These are phyloP conservation scores for Rhodotorula kratochvilovae DNA, from an alignment of 768 basidiomycete species.

Conservation along the genomic window DNA sequence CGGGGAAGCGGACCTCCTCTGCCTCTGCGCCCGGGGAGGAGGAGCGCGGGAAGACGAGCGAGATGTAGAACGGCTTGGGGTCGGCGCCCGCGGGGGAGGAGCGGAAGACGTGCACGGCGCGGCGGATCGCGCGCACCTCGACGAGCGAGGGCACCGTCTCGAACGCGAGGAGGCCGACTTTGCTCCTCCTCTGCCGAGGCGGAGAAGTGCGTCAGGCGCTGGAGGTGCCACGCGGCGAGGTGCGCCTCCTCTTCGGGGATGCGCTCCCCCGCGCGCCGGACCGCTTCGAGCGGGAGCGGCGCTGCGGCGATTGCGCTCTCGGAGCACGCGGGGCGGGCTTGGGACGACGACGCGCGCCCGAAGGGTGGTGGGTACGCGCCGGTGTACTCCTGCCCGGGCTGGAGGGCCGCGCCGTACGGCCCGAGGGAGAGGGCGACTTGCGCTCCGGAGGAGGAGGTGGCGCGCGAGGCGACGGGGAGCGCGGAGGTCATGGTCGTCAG, in stretches of 20 bases:
- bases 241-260: conserved; percentile 5
- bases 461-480: conserved; percentile 16
- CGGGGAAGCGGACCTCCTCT: conserved; percentile 34
- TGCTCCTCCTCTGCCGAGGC: conserved; percentile 16
- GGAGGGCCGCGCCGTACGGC: conserved; percentile 47
- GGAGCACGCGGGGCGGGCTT: neutral
- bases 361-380: conserved; percentile 47
- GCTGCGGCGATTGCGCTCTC: conserved; percentile 24
- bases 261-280: neutral
- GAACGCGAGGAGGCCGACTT: conserved; percentile 46
- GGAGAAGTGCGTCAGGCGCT: conserved; percentile 44
- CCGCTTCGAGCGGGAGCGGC: conserved; percentile 13
- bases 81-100: neutral
- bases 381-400: conserved; percentile 47
- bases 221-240: conserved; percentile 46
- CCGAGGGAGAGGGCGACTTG: conserved; percentile 47
- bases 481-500: conserved; percentile 31
- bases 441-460: neutral
- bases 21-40: neutral
- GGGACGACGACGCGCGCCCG: conserved; percentile 31
- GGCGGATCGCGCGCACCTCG: conserved; percentile 46
- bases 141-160: conserved; percentile 48
- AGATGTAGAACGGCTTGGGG: conserved; percentile 43
- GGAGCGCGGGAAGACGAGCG: conserved; percentile 44
- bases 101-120: conserved; percentile 43